Evolutionary conservation across 225 moss, liverwort and hornwort genomes (phyloP).

Genomic region (Pseudisothecium myosuroides): DNA sequence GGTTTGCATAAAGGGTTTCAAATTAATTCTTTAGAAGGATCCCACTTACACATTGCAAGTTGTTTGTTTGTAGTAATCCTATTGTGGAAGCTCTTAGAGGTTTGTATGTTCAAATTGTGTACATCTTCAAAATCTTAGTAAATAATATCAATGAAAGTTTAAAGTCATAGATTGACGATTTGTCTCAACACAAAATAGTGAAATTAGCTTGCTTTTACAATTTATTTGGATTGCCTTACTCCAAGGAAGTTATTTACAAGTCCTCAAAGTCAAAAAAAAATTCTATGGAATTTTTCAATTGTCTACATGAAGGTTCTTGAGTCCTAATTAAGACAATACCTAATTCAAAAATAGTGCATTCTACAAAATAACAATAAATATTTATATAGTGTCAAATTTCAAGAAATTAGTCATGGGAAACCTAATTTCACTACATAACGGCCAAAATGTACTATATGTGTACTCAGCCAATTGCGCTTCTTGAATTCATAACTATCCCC

Average conservation of each 20-base stretch:
- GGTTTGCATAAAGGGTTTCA: background rate
- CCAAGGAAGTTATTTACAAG: too few species aligned
- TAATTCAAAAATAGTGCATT: too few species aligned
- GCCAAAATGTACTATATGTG: accelerated
- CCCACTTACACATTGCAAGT: background rate
- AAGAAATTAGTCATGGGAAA: too few species aligned
- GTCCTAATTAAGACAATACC: too few species aligned
- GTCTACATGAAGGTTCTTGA: too few species aligned
- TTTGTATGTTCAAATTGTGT: background rate
- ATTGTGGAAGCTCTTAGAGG: background rate
- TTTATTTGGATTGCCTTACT: too few species aligned
- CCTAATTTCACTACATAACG: background rate
- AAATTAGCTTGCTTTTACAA: too few species aligned
- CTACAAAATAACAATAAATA: too few species aligned
- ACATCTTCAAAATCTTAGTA: background rate
- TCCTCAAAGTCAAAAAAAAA: too few species aligned
- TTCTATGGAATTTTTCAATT: too few species aligned
- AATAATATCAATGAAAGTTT: background rate
- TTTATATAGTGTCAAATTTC: too few species aligned
- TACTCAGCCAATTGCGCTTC: background rate
- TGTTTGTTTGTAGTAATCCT: background rate
- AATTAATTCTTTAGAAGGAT: background rate
- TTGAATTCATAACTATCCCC: background rate
- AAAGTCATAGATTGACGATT: background rate
- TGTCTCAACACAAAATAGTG: background rate